Evolutionary conservation across 331 rosid genomes (phyloP).

Genomic region (Phaseolus coccineus): DNA sequence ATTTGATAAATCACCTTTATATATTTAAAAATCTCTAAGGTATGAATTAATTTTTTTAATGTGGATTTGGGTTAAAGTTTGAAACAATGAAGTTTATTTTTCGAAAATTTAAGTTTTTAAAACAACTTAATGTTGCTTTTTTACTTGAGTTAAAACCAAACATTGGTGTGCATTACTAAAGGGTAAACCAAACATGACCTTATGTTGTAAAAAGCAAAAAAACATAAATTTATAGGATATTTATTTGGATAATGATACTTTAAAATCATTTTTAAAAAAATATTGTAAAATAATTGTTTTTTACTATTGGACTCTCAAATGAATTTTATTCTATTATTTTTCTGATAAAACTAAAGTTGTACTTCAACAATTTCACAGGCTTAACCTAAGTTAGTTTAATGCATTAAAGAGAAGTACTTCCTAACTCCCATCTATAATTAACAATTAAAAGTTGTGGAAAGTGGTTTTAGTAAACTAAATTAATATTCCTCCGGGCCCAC

Average conservation of each 20-base stretch:
- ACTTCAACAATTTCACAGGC: background rate
- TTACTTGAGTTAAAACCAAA: background rate
- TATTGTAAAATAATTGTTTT: no score
- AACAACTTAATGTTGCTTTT: background rate
- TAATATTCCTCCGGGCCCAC: conserved; percentile 17
- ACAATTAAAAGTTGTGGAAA: background rate
- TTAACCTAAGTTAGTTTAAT: background rate
- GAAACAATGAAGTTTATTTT: background rate
- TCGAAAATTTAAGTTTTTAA: background rate
- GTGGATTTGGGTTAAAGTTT: background rate
- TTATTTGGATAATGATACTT: no score
- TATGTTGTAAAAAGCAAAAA: background rate
- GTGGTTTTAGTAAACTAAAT: conserved; percentile 4
- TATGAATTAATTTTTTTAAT: no score
- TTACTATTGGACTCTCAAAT: no score
- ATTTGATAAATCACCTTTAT: background rate
- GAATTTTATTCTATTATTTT: background rate
- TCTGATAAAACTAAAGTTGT: background rate
- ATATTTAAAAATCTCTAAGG: no score
- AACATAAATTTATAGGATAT: background rate
- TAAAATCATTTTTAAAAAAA: no score
- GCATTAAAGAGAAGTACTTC: background rate
- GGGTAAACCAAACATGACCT: background rate
- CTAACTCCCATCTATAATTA: background rate
- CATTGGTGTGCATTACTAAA: no score